These are phyloP conservation scores for Neodidymelliopsis sp. DNA, from an alignment of 2,329 filamentous ascomycete species.

Conservation along the genomic window DNA sequence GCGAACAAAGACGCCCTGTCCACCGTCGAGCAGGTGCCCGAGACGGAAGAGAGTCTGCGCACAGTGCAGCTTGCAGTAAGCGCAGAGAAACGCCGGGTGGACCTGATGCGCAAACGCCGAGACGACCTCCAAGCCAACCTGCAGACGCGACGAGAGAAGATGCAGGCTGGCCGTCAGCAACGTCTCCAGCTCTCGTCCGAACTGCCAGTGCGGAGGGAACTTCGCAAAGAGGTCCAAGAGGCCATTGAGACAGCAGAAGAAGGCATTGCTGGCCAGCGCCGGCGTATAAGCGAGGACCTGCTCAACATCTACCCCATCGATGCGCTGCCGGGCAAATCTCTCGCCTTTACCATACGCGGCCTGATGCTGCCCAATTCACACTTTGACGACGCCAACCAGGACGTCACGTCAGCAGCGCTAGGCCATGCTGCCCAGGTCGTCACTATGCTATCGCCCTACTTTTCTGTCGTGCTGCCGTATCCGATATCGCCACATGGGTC, in stretches of 20 bases:
- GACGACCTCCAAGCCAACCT: conserved; percentile 75
- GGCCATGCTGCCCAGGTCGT: conserved; percentile 81
- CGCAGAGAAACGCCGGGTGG: conserved; percentile 71
- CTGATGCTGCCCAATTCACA: conserved; percentile 81
- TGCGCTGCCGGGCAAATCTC: conserved; percentile 66
- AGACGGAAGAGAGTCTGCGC: conserved; percentile 54
- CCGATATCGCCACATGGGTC: conserved; percentile 76
- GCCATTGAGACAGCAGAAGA: conserved; percentile 66
- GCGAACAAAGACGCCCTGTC: conserved; percentile 49
- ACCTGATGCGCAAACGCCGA: conserved; percentile 66
- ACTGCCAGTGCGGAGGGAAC: conserved; percentile 61
- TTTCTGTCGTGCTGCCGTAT: conserved; percentile 81
- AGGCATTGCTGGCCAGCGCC: conserved; percentile 81
- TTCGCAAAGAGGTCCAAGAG: conserved; percentile 60
- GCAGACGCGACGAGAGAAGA: conserved; percentile 69
- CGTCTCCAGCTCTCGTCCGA: conserved; percentile 68
- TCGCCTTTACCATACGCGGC: conserved; percentile 84
- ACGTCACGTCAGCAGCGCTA: conserved; percentile 79
- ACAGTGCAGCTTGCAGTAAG: conserved; percentile 62
- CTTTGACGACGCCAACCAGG: conserved; percentile 75
- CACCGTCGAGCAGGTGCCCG: conserved; percentile 48
- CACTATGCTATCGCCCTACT: conserved; percentile 80
- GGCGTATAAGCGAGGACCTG: conserved; percentile 87
- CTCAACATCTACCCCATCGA: conserved; percentile 81
- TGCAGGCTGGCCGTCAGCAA: conserved; percentile 66